These are phyloP conservation scores for Endocladia muricata DNA, from an alignment of 31 red algal genomes.

Conservation along the genomic window DNA sequence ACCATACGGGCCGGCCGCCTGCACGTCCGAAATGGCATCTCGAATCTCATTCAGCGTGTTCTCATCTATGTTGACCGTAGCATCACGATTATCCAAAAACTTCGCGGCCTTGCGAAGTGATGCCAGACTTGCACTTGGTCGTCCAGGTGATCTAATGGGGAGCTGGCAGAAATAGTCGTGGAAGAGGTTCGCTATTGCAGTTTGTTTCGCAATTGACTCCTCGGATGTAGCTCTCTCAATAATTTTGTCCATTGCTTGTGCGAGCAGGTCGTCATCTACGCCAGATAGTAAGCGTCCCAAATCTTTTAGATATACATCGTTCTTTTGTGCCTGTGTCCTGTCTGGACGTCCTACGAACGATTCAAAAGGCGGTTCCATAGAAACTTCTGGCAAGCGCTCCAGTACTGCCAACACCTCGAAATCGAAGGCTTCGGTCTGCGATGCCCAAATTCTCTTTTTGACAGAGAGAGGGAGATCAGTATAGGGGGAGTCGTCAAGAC, in stretches of 20 bases:
- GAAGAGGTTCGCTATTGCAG: constrained; percentile 48
- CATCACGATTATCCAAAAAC: constrained; percentile 19
- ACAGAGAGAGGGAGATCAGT: constrained; percentile 58
- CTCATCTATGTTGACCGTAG: background rate
- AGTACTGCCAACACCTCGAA: constrained; percentile 39
- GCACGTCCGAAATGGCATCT: background rate
- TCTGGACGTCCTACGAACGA: constrained; percentile 13
- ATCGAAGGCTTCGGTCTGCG: constrained; percentile 47
- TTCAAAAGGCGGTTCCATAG: constrained; percentile 14
- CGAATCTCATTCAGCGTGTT: constrained; percentile 22
- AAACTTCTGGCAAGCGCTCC: constrained; percentile 27
- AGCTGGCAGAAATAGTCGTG: constrained; percentile 45
- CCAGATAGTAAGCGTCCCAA: constrained; percentile 22
- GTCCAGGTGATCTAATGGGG: no score
- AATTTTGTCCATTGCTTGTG: constrained; percentile 34
- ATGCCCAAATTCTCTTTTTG: constrained; percentile 58
- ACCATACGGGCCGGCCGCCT: background rate
- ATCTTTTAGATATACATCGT: constrained; percentile 38
- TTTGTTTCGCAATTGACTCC: constrained; percentile 10
- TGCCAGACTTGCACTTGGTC: background rate
- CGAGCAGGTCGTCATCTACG: constrained; percentile 21
- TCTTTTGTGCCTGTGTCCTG: constrained; percentile 4
- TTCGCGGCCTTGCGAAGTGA: constrained; percentile 38
- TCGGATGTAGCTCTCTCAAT: constrained; percentile 23
- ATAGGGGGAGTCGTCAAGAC: constrained; percentile 65